Percentiles rank a stretch among this genome's conserved stretches.
phyloP scores from a whole-genome alignment of 441 rosid genomes.

The Croton laevigatus region DNA sequence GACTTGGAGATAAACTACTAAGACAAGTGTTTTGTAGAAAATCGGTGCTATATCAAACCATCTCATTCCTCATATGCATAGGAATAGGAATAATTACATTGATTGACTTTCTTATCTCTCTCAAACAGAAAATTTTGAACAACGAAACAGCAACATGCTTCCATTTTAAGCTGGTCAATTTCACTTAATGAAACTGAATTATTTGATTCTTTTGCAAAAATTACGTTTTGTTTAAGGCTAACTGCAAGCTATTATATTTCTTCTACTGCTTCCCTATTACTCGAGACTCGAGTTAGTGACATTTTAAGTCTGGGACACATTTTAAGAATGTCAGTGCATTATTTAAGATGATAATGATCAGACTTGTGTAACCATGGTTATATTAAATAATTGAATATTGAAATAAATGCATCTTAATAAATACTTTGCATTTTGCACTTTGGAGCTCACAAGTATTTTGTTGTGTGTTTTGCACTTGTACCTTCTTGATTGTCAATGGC shows the following conservation, averaged over 20 bases:
- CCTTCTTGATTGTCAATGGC: constrained; percentile 8
- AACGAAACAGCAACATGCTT: background rate
- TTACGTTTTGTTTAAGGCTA: background rate
- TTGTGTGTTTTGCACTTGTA: background rate
- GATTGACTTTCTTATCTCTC: background rate
- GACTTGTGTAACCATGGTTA: background rate
- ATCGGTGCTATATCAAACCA: background rate
- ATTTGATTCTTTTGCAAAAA: background rate
- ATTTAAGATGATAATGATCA: background rate
- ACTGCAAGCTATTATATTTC: background rate
- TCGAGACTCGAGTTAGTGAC: background rate
- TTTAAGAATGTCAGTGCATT: background rate
- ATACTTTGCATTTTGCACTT: too few species aligned
- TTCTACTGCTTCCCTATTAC: background rate
- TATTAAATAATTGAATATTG: constrained; percentile 6
- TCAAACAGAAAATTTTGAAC: background rate
- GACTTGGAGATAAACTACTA: background rate
- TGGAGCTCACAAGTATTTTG: background rate
- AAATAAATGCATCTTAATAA: background rate
- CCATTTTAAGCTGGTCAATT: background rate
- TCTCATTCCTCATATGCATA: background rate
- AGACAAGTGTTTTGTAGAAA: background rate
- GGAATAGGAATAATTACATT: background rate
- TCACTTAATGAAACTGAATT: background rate
- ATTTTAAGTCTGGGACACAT: background rate